Evolutionary conservation across 2,329 filamentous ascomycete genomes (phyloP).

Genomic region (Plectosphaerella cucumerina): DNA sequence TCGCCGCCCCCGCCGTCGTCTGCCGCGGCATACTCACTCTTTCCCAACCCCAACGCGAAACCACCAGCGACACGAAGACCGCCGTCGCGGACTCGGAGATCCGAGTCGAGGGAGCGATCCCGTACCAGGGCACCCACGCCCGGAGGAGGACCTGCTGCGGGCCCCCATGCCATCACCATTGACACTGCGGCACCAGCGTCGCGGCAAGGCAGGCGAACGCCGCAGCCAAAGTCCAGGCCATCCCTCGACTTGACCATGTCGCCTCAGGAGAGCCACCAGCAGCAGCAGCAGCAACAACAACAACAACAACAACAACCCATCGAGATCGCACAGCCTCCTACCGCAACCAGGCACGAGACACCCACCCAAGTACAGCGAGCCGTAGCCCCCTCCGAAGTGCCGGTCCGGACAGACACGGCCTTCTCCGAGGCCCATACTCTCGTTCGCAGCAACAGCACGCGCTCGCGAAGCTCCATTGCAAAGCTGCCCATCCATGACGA

Average conservation of each 20-base stretch:
- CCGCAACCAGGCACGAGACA: neutral
- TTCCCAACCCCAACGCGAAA: slow-evolving; percentile 45
- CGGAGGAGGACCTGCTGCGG: slow-evolving; percentile 21
- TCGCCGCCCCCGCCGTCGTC: slow-evolving; percentile 24
- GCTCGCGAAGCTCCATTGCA: slow-evolving; percentile 53
- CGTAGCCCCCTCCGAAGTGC: slow-evolving; percentile 35
- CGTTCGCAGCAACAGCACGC: slow-evolving; percentile 42
- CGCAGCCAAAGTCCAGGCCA: slow-evolving; percentile 25
- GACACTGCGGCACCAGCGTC: slow-evolving; percentile 18
- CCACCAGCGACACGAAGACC: slow-evolving; percentile 38
- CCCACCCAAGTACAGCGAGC: slow-evolving; percentile 28
- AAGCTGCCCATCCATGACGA: slow-evolving; percentile 44
- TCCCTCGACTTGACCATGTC: slow-evolving; percentile 20
- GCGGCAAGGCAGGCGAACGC: slow-evolving; percentile 25
- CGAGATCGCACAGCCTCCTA: slow-evolving; percentile 17
- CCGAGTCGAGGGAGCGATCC: slow-evolving; percentile 27
- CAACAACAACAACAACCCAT: slow-evolving; percentile 19
- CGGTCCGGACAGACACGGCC: slow-evolving; percentile 43
- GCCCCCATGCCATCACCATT: slow-evolving; percentile 18
- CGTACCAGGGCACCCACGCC: slow-evolving; percentile 28
- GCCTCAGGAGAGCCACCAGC: slow-evolving; percentile 2
- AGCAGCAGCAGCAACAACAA: slow-evolving; percentile 5
- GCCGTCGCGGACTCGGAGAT: slow-evolving; percentile 31
- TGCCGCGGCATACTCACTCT: slow-evolving; percentile 50
- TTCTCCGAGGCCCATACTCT: slow-evolving; percentile 48